Evolutionary conservation across 2,329 filamentous ascomycete genomes (phyloP), one percentile per base, ranked within the genome.

Genomic region (Claviceps sp.): DNA sequence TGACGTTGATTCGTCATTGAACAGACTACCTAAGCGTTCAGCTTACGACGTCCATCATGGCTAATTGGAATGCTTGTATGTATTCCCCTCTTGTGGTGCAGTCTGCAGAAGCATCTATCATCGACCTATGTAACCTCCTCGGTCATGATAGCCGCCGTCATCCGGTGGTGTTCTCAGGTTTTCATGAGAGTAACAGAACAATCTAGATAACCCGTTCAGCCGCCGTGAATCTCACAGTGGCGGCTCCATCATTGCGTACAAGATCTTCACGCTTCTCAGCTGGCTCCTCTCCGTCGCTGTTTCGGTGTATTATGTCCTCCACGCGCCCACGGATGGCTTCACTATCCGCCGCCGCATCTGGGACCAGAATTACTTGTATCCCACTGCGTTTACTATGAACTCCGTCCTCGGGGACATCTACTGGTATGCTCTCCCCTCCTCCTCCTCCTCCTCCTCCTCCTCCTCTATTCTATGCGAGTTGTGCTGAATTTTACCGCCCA

Each of bases 301-400:
- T 49, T 80, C 83, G 53, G 71, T 93, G 64, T 88, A 87, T 72
- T 94, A 93, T 67, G 79, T 79, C 47, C 68, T 84, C 65, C 68
- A 82, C 58, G 67, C 70, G 14, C 86, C 86, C 1, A 69, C 76
- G 50, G 82, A 88, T 68, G 80, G 80, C 58, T 66, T 72, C 61
- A 70, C 70, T 57, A 69, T 75, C 55, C 75, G 78, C 54, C 75
- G 77, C 56, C 82, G 77, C 53, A 86, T 95, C 64, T 91, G 84
- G 83, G 79, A 79, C 52, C 82, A 88, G 68, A 89, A 89, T 64
- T 69, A 74, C 52, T 70, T 72, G 50, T 78, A 80, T 58, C 73
- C 70, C 38, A 90, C 86, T 7, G 84, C 85, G 8, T 95, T 94
- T 66, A 81, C 82, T 46, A 75, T 89, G 68, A 89, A 86, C 68